A percentile compares a stretch with the other conserved stretches of the same genome.
Conservation (phyloP, 2,329 filamentous ascomycete genomes). For the Alternaria brassicae region DNA sequence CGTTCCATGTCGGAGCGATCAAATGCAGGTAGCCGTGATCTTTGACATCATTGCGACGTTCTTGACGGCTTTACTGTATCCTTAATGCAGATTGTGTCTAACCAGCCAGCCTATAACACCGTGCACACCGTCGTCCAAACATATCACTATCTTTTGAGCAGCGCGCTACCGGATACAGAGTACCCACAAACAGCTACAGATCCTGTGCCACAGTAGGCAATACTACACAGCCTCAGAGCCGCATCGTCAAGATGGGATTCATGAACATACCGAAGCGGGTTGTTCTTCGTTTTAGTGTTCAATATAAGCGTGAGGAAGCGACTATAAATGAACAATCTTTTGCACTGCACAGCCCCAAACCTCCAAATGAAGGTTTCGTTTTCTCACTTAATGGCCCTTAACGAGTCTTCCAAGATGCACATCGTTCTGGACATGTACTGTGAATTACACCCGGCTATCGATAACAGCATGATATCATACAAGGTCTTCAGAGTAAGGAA, state of each 20-base stretch:
- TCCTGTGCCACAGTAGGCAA: too few relatives aligned
- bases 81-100: background rate
- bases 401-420: conserved; percentile 32
- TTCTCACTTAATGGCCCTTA: conserved; percentile 17
- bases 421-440: conserved; percentile 39
- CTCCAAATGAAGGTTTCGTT: conserved; percentile 10
- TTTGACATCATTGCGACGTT: background rate
- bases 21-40: too few relatives aligned
- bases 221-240: background rate
- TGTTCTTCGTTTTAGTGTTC: conserved; percentile 18
- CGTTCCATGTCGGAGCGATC: background rate
- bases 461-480: conserved; percentile 32
- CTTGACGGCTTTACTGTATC: too few relatives aligned
- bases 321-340: background rate
- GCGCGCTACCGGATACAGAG: background rate
- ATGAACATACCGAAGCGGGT: background rate
- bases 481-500: conserved; percentile 22
- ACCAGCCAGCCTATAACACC: background rate
- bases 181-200: too few relatives aligned
- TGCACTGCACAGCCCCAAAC: background rate
- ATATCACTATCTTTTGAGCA: background rate
- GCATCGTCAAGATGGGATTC: background rate
- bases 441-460: conserved; percentile 33
- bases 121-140: background rate
- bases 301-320: conserved; percentile 18